Percentiles rank a stretch among this genome's conserved stretches.
phyloP scores from a whole-genome alignment of 2,329 filamentous ascomycete species.

The Ophiocordyceps robertsii region DNA sequence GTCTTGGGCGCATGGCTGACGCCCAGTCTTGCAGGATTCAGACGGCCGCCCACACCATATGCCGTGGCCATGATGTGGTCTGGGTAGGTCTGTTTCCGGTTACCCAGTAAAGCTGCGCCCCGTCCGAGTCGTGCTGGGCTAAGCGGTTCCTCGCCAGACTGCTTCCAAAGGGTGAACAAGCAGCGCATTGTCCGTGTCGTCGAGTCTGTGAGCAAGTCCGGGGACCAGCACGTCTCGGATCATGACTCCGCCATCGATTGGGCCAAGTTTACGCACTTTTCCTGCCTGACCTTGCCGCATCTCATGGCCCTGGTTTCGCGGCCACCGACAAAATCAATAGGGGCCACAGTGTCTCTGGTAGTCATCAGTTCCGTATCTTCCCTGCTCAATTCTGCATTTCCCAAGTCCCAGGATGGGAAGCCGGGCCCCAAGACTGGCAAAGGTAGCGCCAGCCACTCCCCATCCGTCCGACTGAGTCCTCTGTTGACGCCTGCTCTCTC shows the following conservation, averaged over 20 bases:
- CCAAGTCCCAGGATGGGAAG: conserved; percentile 36
- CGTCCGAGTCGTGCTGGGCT: not conserved
- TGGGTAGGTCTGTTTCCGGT: conserved; percentile 62
- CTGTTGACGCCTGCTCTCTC: conserved; percentile 3
- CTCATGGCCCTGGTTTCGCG: conserved; percentile 61
- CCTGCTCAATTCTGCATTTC: conserved; percentile 65
- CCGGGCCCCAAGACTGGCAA: conserved; percentile 22
- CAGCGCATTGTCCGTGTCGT: conserved; percentile 15
- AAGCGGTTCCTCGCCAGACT: conserved; percentile 20
- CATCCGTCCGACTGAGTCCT: not conserved
- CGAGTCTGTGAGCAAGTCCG: conserved; percentile 6
- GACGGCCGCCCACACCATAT: conserved; percentile 49
- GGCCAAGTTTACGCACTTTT: conserved; percentile 31
- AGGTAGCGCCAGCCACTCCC: conserved; percentile 14
- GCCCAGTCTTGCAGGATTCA: conserved; percentile 46
- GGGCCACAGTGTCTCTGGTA: conserved; percentile 49
- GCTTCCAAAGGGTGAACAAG: conserved; percentile 26
- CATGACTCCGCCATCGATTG: conserved; percentile 9
- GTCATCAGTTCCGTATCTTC: conserved; percentile 69
- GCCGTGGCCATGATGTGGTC: conserved; percentile 48
- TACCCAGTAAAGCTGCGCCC: conserved; percentile 1
- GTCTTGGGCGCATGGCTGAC: not conserved
- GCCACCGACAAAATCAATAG: conserved; percentile 50
- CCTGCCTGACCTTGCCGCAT: conserved; percentile 51
- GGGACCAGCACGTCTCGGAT: conserved; percentile 1